Percentiles rank a stretch among this genome's conserved stretches.
phyloP scores from a whole-genome alignment of 208 protist species.

The Trypanosoma congolense region DNA sequence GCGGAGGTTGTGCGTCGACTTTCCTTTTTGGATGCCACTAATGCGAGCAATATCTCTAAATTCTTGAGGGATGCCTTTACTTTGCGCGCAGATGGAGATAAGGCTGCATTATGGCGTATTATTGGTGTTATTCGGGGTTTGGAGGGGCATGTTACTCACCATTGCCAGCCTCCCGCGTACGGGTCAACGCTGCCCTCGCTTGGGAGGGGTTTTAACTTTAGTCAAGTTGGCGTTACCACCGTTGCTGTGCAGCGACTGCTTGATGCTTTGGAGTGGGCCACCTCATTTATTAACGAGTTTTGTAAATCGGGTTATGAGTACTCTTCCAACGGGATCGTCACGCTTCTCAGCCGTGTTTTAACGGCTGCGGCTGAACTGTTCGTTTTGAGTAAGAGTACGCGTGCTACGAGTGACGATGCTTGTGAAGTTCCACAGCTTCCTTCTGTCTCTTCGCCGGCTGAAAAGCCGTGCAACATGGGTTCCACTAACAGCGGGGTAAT shows the following conservation, averaged over 20 bases:
- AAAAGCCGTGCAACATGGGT: no score
- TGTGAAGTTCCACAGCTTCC: no score
- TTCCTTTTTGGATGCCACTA: not conserved
- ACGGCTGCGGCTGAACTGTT: no score
- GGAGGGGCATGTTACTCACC: constrained; percentile 6
- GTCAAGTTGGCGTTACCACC: not conserved
- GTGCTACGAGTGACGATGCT: not conserved
- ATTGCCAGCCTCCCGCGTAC: not conserved
- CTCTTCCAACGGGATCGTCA: not conserved
- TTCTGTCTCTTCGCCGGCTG: no score
- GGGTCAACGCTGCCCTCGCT: not conserved
- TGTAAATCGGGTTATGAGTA: not conserved
- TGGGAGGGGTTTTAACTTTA: not conserved
- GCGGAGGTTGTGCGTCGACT: constrained; percentile 8
- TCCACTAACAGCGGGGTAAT: no score
- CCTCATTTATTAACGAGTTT: not conserved
- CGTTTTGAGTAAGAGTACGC: constrained; percentile 1
- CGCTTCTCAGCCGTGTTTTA: constrained; percentile 18
- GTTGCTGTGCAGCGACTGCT: not conserved
- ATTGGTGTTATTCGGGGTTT: constrained; percentile 19
- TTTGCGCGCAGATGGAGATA: not conserved
- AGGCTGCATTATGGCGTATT: constrained; percentile 6
- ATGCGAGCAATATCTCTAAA: not conserved
- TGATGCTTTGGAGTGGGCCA: constrained; percentile 3
- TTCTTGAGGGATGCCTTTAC: constrained; percentile 1